Base-by-base conservation (phyloP, 805 yeast genomes). In the Hanseniaspora nectarophila region DNA sequence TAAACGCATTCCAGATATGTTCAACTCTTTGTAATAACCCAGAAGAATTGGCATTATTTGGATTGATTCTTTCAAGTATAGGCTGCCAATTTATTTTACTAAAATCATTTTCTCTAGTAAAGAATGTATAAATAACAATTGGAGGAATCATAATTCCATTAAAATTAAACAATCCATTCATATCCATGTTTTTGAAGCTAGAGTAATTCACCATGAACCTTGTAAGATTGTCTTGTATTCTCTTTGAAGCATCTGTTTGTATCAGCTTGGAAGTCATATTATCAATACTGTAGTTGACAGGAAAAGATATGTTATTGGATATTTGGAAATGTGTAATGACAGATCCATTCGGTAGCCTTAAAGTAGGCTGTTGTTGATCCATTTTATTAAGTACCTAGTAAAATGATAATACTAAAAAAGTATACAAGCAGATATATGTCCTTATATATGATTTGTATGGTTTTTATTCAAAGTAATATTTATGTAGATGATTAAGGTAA, bases 341-440 rank as follows among this genome's bases (percentile, higher is more conserved):
- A 26, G 57, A 58, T 24, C 56, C 57, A 40, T 58, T 60, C n/a
- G 59, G 60, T 32, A 56, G 61, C 42, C 60, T 61, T 34, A 56
- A 60, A 12, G 59, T 62, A 10, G 57, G 56, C 45, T 54, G 65
- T n/a, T 54, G 62, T 33, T 58, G 61, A 18, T 49, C 24, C 44
- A 16, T 32, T 28, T 26, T 34, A 31, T 13, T 20, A 24, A 34
- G 28, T 26, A 26, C 8, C 8, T 26, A 26, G 28, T 28, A 6
- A 6, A 28, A 12, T 26, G 8, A 8, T 26, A 26, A 6, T 26
- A 26, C 8, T 26, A 26, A 26, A 26, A 26, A 26, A 6, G 8
- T 5, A 26, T 26, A 26, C 28, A 26, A 26, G n/a, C n/a, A n/a
- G n/a, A n/a, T n/a, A n/a, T n/a, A n/a, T n/a, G n/a, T n/a, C n/a